Conservation (phyloP, 169 alveolate genomes). For the Theileria annulata region DNA sequence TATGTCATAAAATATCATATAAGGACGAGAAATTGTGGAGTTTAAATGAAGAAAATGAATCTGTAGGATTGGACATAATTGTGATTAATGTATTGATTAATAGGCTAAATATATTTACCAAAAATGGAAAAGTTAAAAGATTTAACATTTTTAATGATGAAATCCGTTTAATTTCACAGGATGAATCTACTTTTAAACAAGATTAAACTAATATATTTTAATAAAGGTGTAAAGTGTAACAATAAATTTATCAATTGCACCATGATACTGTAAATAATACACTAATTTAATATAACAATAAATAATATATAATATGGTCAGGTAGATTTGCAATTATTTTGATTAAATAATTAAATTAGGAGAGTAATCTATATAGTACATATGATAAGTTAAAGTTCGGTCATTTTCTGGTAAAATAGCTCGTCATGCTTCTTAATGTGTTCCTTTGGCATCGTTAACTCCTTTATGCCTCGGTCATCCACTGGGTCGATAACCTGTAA, state of each 20-base stretch:
- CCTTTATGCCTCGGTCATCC: conserved; percentile 18
- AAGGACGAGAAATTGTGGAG: not conserved
- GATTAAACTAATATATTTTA: not conserved
- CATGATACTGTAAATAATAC: not conserved
- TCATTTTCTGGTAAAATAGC: conserved; percentile 25
- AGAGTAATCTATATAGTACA: not conserved
- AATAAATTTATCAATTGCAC: too few relatives aligned
- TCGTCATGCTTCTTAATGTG: conserved; percentile 31
- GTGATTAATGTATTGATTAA: not conserved
- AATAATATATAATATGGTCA: too few relatives aligned
- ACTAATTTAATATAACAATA: not conserved
- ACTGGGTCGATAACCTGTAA: conserved; percentile 67
- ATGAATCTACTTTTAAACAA: not conserved
- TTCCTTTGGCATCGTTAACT: conserved; percentile 16
- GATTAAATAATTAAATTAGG: too few relatives aligned
- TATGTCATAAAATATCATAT: not conserved
- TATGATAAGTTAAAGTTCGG: conserved; percentile 2
- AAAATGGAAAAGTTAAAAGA: not conserved
- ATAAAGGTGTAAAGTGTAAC: not conserved
- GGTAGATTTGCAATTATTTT: not conserved
- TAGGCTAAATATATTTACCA: not conserved
- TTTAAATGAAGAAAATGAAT: not conserved
- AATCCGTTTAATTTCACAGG: not conserved
- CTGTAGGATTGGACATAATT: not conserved
- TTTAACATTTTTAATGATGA: not conserved